Base-by-base conservation (phyloP, 2,329 filamentous ascomycete species). In the Xylogone sp. region DNA sequence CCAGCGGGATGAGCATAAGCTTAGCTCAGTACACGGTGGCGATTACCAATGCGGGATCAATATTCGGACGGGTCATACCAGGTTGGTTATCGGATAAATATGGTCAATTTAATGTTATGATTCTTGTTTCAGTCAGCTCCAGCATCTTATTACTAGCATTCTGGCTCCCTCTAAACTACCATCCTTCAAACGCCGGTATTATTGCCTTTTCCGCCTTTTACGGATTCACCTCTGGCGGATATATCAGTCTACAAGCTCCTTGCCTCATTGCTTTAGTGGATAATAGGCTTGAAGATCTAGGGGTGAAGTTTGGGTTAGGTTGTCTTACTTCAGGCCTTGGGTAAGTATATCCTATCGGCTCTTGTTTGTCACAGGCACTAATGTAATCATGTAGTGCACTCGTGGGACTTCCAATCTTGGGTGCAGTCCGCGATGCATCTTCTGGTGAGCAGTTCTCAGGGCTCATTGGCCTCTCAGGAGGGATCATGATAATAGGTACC, bases 151-250 rank as follows among this genome's bases (percentile, higher is more conserved):
- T 73, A 21, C 67, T 82, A 0, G 75, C 74, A 45, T 59, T 81
- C 1, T 77, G 81, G 75, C 69, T 82, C 10, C 72, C 74, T 1
- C 70, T 70, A 31, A 71, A 70, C 1, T 72, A 71, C 21, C 75
- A 82, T 4, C 74, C 76, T 0, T 75, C 78, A 1, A 60, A 49
- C 3, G 75, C 75, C 0, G 75, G 78, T 1, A 77, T 85, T 48
- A 74, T 88, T 42, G 71, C 82, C 19, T 90, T 87, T 64, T 75
- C 78, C 12, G 71, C 78, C 18, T 67, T 87, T 13, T 90, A 86
- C 56, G 87, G 86, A n/a, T 87, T 89, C 63, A 76, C 77, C 29
- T 83, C 81, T 0, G 87, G 86, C 10, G 79, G 79, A 1, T 86
- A 84, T 57, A 78, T 87, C 43, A 78, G 78, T 0, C 68, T 90